phyloP scores from a whole-genome alignment of 2,329 filamentous ascomycete species.

The Paraphaeosphaeria minitans region DNA sequence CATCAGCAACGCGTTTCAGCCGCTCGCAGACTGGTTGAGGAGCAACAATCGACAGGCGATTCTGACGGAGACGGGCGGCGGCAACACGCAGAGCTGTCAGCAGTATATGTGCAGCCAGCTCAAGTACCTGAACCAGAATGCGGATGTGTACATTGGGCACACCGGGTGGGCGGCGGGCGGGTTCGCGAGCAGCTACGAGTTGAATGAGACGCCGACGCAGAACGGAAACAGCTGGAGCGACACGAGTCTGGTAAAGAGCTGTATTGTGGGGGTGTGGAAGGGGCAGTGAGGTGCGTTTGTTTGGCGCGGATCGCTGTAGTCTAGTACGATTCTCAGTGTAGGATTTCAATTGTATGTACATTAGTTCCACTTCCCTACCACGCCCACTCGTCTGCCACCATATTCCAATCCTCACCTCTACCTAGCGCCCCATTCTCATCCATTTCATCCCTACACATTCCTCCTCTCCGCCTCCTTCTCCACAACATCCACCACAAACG shows the following conservation, averaged over 20 bases:
- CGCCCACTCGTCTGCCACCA: too few species aligned
- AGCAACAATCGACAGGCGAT: constrained; percentile 47
- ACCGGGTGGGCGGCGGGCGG: constrained; percentile 38
- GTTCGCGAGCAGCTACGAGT: constrained; percentile 31
- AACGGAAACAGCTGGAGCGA: constrained; percentile 24
- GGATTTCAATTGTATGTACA: too few species aligned
- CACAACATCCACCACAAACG: constrained; percentile 57
- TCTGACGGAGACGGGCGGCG: constrained; percentile 51
- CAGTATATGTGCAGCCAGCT: constrained; percentile 40
- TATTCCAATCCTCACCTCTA: too few species aligned
- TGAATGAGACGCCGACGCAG: constrained; percentile 31
- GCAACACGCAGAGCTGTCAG: constrained; percentile 43
- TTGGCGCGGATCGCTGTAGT: too few species aligned
- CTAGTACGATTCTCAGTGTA: too few species aligned
- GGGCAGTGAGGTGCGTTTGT: constrained; percentile 6
- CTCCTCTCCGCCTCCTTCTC: constrained; percentile 45
- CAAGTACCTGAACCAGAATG: constrained; percentile 36
- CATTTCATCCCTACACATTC: neutral
- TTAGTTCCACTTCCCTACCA: too few species aligned
- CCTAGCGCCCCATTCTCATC: too few species aligned
- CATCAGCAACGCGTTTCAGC: constrained; percentile 41
- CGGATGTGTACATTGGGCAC: constrained; percentile 41
- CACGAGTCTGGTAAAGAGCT: constrained; percentile 22
- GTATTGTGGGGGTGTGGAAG: constrained; percentile 27
- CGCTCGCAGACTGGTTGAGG: constrained; percentile 45